These are phyloP conservation scores for Ophiostoma pallidulum DNA, from an alignment of 2,329 filamentous ascomycete genomes.

Conservation along the genomic window DNA sequence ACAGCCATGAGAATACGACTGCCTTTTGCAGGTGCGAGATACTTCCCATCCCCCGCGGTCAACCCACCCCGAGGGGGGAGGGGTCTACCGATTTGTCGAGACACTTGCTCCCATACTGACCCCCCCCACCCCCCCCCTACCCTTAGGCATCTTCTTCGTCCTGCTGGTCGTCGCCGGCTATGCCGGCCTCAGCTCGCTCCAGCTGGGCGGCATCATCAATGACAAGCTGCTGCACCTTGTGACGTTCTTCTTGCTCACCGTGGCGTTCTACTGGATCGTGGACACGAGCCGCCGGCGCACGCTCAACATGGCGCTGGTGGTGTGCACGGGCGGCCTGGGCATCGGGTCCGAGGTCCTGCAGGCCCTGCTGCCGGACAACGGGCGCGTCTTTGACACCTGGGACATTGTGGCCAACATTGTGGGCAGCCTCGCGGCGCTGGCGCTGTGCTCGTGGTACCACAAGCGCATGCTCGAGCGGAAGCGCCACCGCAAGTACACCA, in stretches of 20 bases:
- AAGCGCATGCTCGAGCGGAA: constrained; percentile 88
- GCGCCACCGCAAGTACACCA: constrained; percentile 62
- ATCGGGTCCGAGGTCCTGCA: constrained; percentile 70
- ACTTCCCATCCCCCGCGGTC: too few relatives aligned
- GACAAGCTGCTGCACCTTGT: constrained; percentile 83
- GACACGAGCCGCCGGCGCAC: constrained; percentile 81
- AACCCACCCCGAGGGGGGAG: too few relatives aligned
- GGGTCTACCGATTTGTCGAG: neutral
- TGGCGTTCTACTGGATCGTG: constrained; percentile 92
- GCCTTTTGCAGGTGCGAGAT: constrained; percentile 69
- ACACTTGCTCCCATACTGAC: neutral
- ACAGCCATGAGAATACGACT: constrained; percentile 69
- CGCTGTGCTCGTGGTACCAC: constrained; percentile 83
- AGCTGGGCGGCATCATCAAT: constrained; percentile 54
- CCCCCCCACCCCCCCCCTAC: too few relatives aligned
- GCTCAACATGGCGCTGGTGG: constrained; percentile 70
- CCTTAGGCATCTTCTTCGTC: constrained; percentile 59
- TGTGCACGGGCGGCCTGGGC: constrained; percentile 64
- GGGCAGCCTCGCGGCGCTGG: constrained; percentile 63
- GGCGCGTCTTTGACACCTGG: constrained; percentile 62
- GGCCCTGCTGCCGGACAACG: constrained; percentile 59
- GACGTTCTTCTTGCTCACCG: constrained; percentile 83
- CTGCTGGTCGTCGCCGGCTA: constrained; percentile 71
- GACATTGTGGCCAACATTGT: constrained; percentile 83
- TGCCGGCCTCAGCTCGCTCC: constrained; percentile 61